Base-by-base conservation (phyloP, 2,329 filamentous ascomycete species). In the Whalleya microplaca region DNA sequence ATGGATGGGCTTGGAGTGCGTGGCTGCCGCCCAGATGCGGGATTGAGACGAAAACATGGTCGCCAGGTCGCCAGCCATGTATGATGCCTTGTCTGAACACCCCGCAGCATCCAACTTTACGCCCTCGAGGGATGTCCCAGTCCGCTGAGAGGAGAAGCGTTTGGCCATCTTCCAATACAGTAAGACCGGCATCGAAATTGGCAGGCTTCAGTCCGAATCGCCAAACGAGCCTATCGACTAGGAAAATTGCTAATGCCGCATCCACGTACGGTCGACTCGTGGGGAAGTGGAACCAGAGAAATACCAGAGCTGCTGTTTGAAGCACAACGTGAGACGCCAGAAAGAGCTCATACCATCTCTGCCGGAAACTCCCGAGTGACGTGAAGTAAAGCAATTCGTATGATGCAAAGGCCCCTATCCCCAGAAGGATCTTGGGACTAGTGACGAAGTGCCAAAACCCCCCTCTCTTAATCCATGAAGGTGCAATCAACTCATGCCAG, bases 361-460 rank as follows among this genome's bases (percentile, higher is more conserved):
- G 76, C 7, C 86, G 78, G 64, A 89, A 84, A 62, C 79, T 83
- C 0, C 78, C 81, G 4, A 88, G 73, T 1, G 84, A 86, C 0
- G 84, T 87, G 50, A 87, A 75, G 68, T 83, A 88, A 2, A 89
- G 74, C n/a, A 82, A 55, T 65, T 87, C 80, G 63, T 88, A 89
- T 1, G 80, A 75, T 1, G 80, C 62, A 19, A 87, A 82, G 0
- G 85, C 80, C 0, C 76, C 75, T 16, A 86, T 64, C 2, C 86
- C 85, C 6, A 82, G 71, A 0, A 84, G 67, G 45, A 86, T 77
- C 7, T 84, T 72, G n/a, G 73, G 75, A 19, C 78, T 75, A 9
- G 78, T 74, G 14, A 88, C 66, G 65, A 84, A 87, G 1, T 72
- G 71, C 32, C 72, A 68, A 2, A 86, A 67, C 1, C 74, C 75